phyloP scores from a whole-genome alignment of 352 stramenopile species.

The Phytophthora pseudosyringae region DNA sequence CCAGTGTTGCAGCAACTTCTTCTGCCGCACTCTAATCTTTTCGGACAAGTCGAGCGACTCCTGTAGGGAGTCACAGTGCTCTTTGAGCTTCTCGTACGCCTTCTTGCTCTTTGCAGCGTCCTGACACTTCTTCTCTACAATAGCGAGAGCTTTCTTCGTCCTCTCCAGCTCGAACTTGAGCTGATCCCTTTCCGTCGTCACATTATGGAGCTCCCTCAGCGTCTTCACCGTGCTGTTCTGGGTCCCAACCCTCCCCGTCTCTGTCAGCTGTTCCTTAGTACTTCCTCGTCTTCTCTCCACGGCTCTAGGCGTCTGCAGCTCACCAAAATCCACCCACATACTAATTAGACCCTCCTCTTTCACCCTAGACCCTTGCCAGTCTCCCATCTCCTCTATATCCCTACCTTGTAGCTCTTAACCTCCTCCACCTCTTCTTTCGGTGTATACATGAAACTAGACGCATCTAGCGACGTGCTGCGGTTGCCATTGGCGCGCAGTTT shows the following conservation, averaged over 20 bases:
- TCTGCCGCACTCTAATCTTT: slow-evolving; percentile 77
- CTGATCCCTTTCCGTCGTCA: slow-evolving; percentile 78
- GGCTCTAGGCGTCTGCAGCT: slow-evolving; percentile 13
- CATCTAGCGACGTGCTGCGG: slow-evolving; percentile 46
- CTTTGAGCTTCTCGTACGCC: slow-evolving; percentile 73
- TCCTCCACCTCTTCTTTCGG: slow-evolving; percentile 14
- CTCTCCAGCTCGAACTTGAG: slow-evolving; percentile 79
- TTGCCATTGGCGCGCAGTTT: slow-evolving; percentile 51
- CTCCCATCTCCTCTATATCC: neutral
- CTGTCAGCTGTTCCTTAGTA: slow-evolving; percentile 28
- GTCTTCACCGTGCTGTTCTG: slow-evolving; percentile 34
- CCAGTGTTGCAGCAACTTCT: slow-evolving; percentile 78
- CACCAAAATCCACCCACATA: slow-evolving; percentile 11
- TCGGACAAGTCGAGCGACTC: slow-evolving; percentile 84
- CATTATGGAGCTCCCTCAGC: slow-evolving; percentile 64
- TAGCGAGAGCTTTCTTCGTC: slow-evolving; percentile 49
- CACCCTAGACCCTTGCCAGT: neutral
- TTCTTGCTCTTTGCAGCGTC: slow-evolving; percentile 59
- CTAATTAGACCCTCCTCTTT: slow-evolving; percentile 16
- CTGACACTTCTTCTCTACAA: slow-evolving; percentile 54
- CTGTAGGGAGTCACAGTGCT: slow-evolving; percentile 77
- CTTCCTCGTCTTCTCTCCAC: slow-evolving; percentile 18
- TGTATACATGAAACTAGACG: slow-evolving; percentile 30
- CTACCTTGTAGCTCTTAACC: slow-evolving; percentile 14
- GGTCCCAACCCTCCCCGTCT: neutral